A percentile compares a stretch with the other conserved stretches of the same genome.
These are phyloP conservation scores for Ceratobasidium sp. DNA, from an alignment of 1,284 basidiomycete species.

Conservation along the genomic window DNA sequence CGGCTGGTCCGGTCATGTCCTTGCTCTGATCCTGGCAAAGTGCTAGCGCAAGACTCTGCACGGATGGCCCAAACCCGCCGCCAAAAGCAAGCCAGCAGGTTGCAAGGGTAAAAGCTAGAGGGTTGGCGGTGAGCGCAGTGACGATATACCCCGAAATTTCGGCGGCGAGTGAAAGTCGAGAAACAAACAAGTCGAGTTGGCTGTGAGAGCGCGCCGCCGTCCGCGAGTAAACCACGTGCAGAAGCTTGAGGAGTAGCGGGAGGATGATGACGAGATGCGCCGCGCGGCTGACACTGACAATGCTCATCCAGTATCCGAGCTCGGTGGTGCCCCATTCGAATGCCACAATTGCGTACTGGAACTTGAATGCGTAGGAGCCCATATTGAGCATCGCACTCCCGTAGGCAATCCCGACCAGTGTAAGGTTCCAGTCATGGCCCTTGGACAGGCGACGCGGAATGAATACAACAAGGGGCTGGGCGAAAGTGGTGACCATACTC, in stretches of 20 bases:
- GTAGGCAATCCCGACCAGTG: constrained; percentile 66
- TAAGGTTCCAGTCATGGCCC: constrained; percentile 75
- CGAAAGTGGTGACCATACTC: constrained; percentile 57
- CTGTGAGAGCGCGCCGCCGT: constrained; percentile 26
- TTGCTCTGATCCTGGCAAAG: constrained; percentile 60
- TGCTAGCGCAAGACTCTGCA: constrained; percentile 73
- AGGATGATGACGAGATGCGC: constrained; percentile 70
- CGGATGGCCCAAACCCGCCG: constrained; percentile 69
- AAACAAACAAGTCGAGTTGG: constrained; percentile 70
- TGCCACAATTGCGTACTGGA: constrained; percentile 73
- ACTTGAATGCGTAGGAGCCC: constrained; percentile 72
- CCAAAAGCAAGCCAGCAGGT: constrained; percentile 65
- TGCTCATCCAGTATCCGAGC: constrained; percentile 81
- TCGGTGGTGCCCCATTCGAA: constrained; percentile 77
- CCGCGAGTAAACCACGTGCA: constrained; percentile 6
- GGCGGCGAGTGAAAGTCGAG: constrained; percentile 66
- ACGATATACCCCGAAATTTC: constrained; percentile 66
- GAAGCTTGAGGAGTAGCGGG: constrained; percentile 61
- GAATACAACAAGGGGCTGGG: constrained; percentile 74
- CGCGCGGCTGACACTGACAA: constrained; percentile 69
- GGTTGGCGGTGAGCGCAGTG: constrained; percentile 61
- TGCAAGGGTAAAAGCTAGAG: constrained; percentile 61
- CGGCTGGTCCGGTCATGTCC: constrained; percentile 14
- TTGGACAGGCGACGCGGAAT: constrained; percentile 59
- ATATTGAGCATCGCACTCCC: constrained; percentile 58